Percentiles rank a stretch among this genome's conserved stretches.
phyloP scores from a whole-genome alignment of 179 eudicot genomes.

The Actinidia arguta region DNA sequence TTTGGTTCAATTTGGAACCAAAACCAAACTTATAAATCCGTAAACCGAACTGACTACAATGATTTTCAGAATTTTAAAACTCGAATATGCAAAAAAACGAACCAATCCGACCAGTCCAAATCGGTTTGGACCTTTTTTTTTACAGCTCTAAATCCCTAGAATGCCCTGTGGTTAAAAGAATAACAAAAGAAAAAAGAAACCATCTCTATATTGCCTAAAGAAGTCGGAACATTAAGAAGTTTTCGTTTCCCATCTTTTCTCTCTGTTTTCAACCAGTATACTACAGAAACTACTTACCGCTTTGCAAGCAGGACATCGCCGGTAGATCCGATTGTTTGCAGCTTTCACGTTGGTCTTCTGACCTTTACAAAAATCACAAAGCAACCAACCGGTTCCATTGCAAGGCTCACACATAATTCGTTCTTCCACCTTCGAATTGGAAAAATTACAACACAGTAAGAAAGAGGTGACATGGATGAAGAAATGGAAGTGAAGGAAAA shows the following conservation, averaged over 20 bases:
- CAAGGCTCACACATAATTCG: constrained; percentile 82
- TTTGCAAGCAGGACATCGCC: constrained; percentile 90
- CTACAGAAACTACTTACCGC: constrained; percentile 58
- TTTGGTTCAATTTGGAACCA: too few relatives aligned
- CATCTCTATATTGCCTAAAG: neutral
- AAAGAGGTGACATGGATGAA: neutral
- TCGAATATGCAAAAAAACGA: too few relatives aligned
- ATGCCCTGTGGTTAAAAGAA: neutral
- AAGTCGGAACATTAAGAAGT: neutral
- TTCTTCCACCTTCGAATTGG: constrained; percentile 38
- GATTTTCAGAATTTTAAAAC: too few relatives aligned
- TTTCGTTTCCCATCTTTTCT: neutral
- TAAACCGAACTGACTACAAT: too few relatives aligned
- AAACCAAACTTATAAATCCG: too few relatives aligned
- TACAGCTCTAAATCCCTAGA: neutral
- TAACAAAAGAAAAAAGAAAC: neutral
- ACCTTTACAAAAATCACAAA: constrained; percentile 90
- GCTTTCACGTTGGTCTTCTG: constrained; percentile 84
- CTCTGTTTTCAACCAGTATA: neutral
- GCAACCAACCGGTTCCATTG: constrained; percentile 79
- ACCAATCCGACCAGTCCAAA: too few relatives aligned
- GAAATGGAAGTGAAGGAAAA: neutral
- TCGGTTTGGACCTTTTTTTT: neutral
- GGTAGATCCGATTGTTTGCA: constrained; percentile 71
- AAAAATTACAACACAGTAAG: neutral